Conservation (phyloP, 768 basidiomycete species). For the Chiua virens region DNA sequence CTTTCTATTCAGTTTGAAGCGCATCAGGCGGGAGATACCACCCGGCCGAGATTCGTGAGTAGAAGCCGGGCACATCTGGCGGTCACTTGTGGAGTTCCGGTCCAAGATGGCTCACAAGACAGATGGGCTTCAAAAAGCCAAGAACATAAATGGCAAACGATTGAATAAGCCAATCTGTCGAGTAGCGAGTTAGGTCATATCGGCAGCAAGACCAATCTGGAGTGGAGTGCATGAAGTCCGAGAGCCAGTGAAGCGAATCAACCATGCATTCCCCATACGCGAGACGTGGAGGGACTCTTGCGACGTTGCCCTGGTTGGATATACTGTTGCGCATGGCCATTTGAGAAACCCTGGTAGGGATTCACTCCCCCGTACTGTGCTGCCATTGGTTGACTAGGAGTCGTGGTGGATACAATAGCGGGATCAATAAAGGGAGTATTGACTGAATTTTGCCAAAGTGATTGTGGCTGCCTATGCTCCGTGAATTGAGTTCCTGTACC, state of each 20-base stretch:
- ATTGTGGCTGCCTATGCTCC: conserved; percentile 12
- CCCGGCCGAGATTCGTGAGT: too few relatives aligned
- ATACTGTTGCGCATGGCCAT: conserved; percentile 13
- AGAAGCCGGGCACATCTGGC: too few relatives aligned
- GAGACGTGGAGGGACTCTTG: conserved; percentile 20
- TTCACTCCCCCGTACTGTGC: conserved; percentile 1
- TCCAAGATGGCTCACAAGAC: too few relatives aligned
- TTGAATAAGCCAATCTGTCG: background rate
- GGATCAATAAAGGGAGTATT: conserved; percentile 18
- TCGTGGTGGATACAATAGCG: conserved; percentile 19
- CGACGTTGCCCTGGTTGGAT: conserved; percentile 20
- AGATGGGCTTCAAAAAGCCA: too few relatives aligned
- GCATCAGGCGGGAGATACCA: too few relatives aligned
- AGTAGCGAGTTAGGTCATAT: background rate
- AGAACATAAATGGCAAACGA: too few relatives aligned
- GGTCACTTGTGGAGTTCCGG: too few relatives aligned
- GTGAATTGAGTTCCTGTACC: conserved; percentile 4
- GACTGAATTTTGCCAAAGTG: conserved; percentile 10
- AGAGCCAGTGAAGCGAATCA: conserved; percentile 4
- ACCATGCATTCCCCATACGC: conserved; percentile 24
- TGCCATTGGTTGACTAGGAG: conserved; percentile 2
- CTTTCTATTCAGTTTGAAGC: too few relatives aligned
- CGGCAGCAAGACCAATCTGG: background rate
- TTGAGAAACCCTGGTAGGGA: conserved; percentile 14
- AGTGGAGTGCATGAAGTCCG: background rate